A percentile compares a stretch with the other conserved stretches of the same genome.
phyloP scores from a whole-genome alignment of 768 basidiomycete species.

The Boletus rubropictus region DNA sequence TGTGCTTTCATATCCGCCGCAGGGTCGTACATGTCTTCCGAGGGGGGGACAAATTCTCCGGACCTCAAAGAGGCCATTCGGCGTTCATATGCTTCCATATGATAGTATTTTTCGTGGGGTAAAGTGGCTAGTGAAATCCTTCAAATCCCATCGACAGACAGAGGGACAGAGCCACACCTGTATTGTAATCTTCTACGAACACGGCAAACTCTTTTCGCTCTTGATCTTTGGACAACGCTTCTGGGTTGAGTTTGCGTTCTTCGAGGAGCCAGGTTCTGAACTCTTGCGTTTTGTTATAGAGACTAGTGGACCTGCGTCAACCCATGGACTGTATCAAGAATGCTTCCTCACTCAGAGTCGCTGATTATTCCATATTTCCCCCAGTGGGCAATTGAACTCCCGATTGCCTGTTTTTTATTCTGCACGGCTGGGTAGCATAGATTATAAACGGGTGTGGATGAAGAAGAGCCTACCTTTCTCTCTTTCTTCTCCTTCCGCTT shows the following conservation, averaged over 20 bases:
- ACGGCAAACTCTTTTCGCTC: conserved; percentile 78
- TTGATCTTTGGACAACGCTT: conserved; percentile 80
- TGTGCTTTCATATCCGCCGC: conserved; percentile 78
- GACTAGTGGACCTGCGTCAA: conserved; percentile 39
- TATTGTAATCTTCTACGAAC: conserved; percentile 82
- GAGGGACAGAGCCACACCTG: conserved; percentile 40
- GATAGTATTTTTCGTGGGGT: conserved; percentile 92
- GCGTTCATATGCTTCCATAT: conserved; percentile 78
- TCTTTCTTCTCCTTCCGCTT: conserved; percentile 65
- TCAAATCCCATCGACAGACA: neutral
- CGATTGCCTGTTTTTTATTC: conserved; percentile 50
- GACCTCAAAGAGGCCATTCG: conserved; percentile 80
- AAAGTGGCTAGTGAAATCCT: conserved; percentile 58
- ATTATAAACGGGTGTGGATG: neutral
- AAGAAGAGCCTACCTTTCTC: conserved; percentile 47
- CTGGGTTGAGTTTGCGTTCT: conserved; percentile 86
- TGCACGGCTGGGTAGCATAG: conserved; percentile 31
- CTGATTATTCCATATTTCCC: conserved; percentile 86
- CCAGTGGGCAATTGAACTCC: conserved; percentile 58
- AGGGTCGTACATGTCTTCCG: conserved; percentile 75
- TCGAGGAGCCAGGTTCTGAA: conserved; percentile 92
- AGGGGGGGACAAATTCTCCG: conserved; percentile 75
- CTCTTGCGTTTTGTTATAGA: conserved; percentile 78
- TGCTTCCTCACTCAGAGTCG: conserved; percentile 66
- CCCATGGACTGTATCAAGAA: conserved; percentile 1